A percentile compares a stretch with the other conserved stretches of the same genome.
Conservation (phyloP, 2,329 filamentous ascomycete species). For the Cercospora sesami region DNA sequence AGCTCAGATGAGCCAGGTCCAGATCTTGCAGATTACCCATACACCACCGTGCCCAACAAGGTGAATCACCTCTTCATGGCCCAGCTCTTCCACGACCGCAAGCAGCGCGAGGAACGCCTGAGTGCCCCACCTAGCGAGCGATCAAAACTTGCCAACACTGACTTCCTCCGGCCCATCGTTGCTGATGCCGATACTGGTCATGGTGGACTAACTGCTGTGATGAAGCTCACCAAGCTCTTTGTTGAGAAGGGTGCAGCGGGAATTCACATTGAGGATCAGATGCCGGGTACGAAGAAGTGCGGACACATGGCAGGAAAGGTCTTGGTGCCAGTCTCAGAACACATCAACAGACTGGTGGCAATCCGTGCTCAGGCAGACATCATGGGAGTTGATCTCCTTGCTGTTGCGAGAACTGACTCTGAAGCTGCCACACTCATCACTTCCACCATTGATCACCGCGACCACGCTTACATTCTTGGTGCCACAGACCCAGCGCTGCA, state of each 20-base stretch:
- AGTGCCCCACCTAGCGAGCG: conserved; percentile 73
- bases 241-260: conserved; percentile 94
- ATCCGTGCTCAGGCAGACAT: conserved; percentile 98
- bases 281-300: conserved; percentile 98
- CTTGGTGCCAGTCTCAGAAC: conserved; percentile 91
- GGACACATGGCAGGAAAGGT: conserved; percentile 99
- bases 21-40: conserved; percentile 94
- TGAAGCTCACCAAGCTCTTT: conserved; percentile 99
- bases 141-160: conserved; percentile 71
- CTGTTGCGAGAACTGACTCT: conserved; percentile 91
- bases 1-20: conserved; percentile 93
- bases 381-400: conserved; percentile 88
- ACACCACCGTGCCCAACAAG: conserved; percentile 95
- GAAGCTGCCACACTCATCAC: conserved; percentile 97
- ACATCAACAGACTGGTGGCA: conserved; percentile 95
- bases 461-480: conserved; percentile 91
- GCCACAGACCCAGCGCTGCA: conserved; percentile 80
- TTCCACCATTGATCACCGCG: conserved; percentile 90
- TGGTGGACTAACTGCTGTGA: conserved; percentile 94
- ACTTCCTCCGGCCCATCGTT: conserved; percentile 94
- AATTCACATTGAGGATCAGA: conserved; percentile 98
- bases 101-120: conserved; percentile 93
- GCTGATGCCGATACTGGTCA: conserved; percentile 97
- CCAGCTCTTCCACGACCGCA: conserved; percentile 98
- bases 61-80: conserved; percentile 97